Evolutionary conservation across 2,329 filamentous ascomycete species (phyloP), one percentile per base, ranked within the genome.

Genomic region (Knufia petricola): DNA sequence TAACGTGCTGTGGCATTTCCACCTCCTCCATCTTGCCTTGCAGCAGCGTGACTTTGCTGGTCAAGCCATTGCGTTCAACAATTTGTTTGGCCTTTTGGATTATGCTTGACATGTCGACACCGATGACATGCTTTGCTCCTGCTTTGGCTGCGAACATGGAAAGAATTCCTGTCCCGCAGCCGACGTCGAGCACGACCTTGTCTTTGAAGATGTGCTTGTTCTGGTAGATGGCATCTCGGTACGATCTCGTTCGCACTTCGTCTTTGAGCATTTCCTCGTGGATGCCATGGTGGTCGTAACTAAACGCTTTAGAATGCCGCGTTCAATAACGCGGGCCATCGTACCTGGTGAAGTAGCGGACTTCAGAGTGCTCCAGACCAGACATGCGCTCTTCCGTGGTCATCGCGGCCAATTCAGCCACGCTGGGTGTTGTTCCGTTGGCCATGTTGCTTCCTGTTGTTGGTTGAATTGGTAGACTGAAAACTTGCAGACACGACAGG

Each of bases 11-110:
- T 17, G 92, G 92, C 54, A 98, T 76, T 63, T 85, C 76, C 39
- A 98, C 88, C 73, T 98, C 92, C 74, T 98, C 92, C 92, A 98
- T 98, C 79, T 98, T 98, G 67, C 92, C 92, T 74, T 96, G 92
- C 56, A 98, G 79, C 52, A 98, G 80, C 46, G 92, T 96, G 67
- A 98, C 95, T 79, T 95, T 94, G 73, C 90, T 85, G 46, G 84
- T 78, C 77, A 98, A 81, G 60, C 90, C 89, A 68, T 98, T 98
- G 59, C 77, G 78, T 65, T 81, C 81, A 64, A 96, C 92, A 58
- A 98, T 98, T 75, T 96, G 86, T 63, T 82, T 82, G 38, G 92
- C 92, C 77, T 98, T 98, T 72, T 94, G 87, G 71, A 98, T 95
- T 69, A 98, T 98, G 60, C 90, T 95, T 28, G 92, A 98, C 90